Conservation (phyloP, 129 eudicot genomes). For the Pseudognaphalium luteoalbum region DNA sequence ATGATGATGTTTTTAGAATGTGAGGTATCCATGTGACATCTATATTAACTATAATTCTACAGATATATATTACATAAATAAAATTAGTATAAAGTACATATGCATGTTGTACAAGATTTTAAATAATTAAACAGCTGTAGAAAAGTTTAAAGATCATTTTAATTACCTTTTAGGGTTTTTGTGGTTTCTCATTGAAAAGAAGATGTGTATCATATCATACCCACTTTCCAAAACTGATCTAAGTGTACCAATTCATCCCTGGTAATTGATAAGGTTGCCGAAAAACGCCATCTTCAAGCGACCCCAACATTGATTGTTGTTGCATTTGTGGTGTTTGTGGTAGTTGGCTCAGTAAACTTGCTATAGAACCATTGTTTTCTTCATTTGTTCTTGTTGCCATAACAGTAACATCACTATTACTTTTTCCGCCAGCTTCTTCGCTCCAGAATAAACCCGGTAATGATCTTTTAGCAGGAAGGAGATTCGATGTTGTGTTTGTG, state of each 20-base stretch:
- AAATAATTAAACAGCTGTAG: constrained; percentile 5
- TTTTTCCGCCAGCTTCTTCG: constrained; percentile 36
- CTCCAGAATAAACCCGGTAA: constrained; percentile 57
- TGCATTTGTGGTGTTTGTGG: constrained; percentile 59
- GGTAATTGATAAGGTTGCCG: constrained; percentile 59
- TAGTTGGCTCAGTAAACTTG: constrained; percentile 58
- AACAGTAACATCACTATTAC: constrained; percentile 32
- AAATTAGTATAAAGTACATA: constrained; percentile 14
- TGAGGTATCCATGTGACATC: constrained; percentile 6
- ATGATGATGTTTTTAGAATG: neutral
- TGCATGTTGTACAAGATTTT: constrained; percentile 25
- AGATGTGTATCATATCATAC: neutral
- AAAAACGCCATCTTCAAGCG: constrained; percentile 63
- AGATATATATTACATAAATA: constrained; percentile 25
- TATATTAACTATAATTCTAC: constrained; percentile 8
- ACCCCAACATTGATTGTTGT: constrained; percentile 67
- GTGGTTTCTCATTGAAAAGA: constrained; percentile 10
- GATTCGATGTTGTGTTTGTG: constrained; percentile 27
- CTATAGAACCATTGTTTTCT: constrained; percentile 49
- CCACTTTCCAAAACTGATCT: constrained; percentile 34
- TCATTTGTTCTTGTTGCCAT: constrained; percentile 29
- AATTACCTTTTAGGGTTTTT: constrained; percentile 49
- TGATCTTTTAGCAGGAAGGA: constrained; percentile 42
- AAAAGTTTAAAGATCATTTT: constrained; percentile 30
- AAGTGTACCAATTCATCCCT: constrained; percentile 74